phyloP scores from a whole-genome alignment of 2,329 filamentous ascomycete genomes.

The Cercospora citrullina region DNA sequence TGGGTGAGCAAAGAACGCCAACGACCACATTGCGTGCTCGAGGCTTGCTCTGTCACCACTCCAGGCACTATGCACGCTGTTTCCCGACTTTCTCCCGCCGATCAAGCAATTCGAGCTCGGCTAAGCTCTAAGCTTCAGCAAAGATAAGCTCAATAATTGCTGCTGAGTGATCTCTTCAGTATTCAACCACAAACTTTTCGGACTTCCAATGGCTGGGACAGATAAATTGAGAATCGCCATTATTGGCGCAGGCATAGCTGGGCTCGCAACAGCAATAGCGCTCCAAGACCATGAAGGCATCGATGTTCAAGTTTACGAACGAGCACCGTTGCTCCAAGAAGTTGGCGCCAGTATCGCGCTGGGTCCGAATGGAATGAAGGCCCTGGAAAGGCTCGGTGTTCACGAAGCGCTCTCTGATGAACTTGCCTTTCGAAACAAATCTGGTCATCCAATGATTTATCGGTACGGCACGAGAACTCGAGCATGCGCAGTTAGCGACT shows the following conservation, averaged over 20 bases:
- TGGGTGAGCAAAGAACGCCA: not conserved
- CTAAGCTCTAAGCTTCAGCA: conserved; percentile 2
- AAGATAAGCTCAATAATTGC: conserved; percentile 19
- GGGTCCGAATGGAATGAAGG: conserved; percentile 43
- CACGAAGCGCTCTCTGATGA: conserved; percentile 38
- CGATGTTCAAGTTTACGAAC: conserved; percentile 42
- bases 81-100: conserved; percentile 3
- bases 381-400: conserved; percentile 41
- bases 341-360: conserved; percentile 44
- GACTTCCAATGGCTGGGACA: conserved; percentile 12
- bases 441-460: conserved; percentile 41
- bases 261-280: conserved; percentile 43
- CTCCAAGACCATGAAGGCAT: conserved; percentile 36
- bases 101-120: conserved; percentile 16
- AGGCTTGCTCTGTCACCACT: conserved; percentile 19
- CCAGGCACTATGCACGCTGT: not conserved
- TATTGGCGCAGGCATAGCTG: conserved; percentile 43
- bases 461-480: conserved; percentile 24
- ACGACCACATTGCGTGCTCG: conserved; percentile 21
- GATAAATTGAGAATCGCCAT: conserved; percentile 36
- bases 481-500: not conserved
- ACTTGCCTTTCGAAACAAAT: conserved; percentile 39
- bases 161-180: not conserved
- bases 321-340: conserved; percentile 40
- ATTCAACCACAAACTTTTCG: not conserved